phyloP scores from a whole-genome alignment of 2,329 filamentous ascomycete species.

The Nemania diffusa region DNA sequence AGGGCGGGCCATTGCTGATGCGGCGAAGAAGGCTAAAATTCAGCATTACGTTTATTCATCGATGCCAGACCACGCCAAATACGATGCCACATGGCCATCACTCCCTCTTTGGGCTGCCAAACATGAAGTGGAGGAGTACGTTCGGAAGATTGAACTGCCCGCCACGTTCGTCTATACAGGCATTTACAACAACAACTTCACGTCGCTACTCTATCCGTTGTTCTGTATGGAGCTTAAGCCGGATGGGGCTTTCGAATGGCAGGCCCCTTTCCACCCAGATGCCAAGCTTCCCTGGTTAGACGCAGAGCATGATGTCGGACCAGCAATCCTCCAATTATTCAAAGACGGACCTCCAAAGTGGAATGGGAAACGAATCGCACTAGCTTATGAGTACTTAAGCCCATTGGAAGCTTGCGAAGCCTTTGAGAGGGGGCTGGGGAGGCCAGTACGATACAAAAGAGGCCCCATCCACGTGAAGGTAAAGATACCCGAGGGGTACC shows the following conservation, averaged over 20 bases:
- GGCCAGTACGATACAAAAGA: slow-evolving; percentile 80
- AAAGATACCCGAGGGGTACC: slow-evolving; percentile 86
- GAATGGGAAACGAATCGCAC: slow-evolving; percentile 80
- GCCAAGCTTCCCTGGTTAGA: slow-evolving; percentile 94
- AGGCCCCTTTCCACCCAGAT: slow-evolving; percentile 91
- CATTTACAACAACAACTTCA: slow-evolving; percentile 99
- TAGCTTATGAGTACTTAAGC: slow-evolving; percentile 90
- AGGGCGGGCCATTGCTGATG: slow-evolving; percentile 87
- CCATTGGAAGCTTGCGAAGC: slow-evolving; percentile 83
- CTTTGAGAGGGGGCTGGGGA: slow-evolving; percentile 81
- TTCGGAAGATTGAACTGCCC: slow-evolving; percentile 82
- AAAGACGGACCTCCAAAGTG: slow-evolving; percentile 91
- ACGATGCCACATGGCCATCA: slow-evolving; percentile 80
- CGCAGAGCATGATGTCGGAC: slow-evolving; percentile 94
- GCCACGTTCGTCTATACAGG: slow-evolving; percentile 95
- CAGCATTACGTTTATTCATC: slow-evolving; percentile 96
- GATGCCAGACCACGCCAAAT: slow-evolving; percentile 92
- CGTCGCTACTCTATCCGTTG: slow-evolving; percentile 87
- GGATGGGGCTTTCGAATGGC: slow-evolving; percentile 91
- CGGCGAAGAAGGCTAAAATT: slow-evolving; percentile 83
- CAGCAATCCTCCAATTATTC: slow-evolving; percentile 91
- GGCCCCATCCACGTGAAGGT: slow-evolving; percentile 86
- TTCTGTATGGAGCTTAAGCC: slow-evolving; percentile 92
- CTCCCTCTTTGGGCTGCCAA: slow-evolving; percentile 93
- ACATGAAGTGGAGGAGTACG: slow-evolving; percentile 91